These are phyloP conservation scores for Penicillium soppii DNA, from an alignment of 495 filamentous ascomycete species.

Conservation along the genomic window DNA sequence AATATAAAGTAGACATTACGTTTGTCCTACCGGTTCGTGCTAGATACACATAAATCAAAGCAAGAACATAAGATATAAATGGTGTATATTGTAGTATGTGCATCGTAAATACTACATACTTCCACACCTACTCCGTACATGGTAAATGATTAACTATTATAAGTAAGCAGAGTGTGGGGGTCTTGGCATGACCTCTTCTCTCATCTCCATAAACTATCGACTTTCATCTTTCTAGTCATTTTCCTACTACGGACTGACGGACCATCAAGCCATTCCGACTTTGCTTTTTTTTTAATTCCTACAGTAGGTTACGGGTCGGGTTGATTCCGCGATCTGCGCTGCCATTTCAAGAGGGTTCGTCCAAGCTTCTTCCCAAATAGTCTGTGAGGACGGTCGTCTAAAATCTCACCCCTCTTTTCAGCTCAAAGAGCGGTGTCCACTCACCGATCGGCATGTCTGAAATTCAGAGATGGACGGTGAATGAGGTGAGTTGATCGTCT, in stretches of 20 bases:
- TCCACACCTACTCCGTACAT: no score
- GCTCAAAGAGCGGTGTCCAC: conserved; percentile 22
- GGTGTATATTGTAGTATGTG: no score
- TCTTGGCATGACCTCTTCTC: conserved; percentile 13
- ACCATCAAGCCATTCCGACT: background rate
- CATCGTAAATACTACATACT: no score
- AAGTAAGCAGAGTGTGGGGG: background rate
- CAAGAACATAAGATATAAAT: background rate
- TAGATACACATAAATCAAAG: no score
- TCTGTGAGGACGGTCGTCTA: no score
- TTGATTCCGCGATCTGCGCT: conserved; percentile 12
- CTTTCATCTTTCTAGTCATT: background rate
- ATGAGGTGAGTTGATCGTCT: conserved; percentile 32
- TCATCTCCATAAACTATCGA: background rate
- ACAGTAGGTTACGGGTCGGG: background rate
- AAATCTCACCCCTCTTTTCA: background rate
- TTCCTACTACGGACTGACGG: background rate
- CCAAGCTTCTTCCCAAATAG: background rate
- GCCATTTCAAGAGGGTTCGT: conserved; percentile 15
- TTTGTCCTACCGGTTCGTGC: conserved; percentile 11
- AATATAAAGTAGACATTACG: no score
- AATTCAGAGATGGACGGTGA: conserved; percentile 44
- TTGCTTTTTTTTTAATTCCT: background rate
- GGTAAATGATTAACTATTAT: no score
- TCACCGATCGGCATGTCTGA: conserved; percentile 31